phyloP scores from a whole-genome alignment of 1,284 basidiomycete genomes.

The Caloboletus inedulis region DNA sequence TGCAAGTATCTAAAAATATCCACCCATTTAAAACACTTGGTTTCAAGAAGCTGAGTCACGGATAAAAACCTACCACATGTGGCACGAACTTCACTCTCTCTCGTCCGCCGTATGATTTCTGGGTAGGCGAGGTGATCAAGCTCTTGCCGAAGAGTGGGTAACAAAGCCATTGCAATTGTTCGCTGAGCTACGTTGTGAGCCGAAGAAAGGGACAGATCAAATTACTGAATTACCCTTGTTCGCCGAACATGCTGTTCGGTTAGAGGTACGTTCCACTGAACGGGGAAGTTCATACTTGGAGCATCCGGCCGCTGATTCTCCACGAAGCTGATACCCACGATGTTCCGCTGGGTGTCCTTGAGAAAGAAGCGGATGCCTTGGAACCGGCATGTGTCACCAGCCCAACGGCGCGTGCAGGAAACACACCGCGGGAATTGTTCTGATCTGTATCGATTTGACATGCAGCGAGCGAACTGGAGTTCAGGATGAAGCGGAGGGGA shows the following conservation, averaged over 20 bases:
- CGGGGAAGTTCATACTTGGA: conserved; percentile 63
- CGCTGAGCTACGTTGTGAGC: conserved; percentile 37
- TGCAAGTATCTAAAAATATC: conserved; percentile 72
- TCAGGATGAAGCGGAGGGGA: conserved; percentile 47
- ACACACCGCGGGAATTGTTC: conserved; percentile 74
- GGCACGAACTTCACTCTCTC: conserved; percentile 76
- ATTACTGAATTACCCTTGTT: conserved; percentile 51
- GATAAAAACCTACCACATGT: conserved; percentile 67
- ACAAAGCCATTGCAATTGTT: conserved; percentile 66
- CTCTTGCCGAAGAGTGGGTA: conserved; percentile 69
- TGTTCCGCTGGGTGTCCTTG: conserved; percentile 53
- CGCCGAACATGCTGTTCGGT: conserved; percentile 46
- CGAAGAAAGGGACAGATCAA: background rate
- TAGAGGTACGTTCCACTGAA: conserved; percentile 60
- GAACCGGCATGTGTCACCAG: conserved; percentile 78
- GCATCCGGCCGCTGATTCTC: conserved; percentile 57
- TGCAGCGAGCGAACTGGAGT: conserved; percentile 71
- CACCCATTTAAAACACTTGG: conserved; percentile 2
- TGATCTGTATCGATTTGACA: conserved; percentile 70
- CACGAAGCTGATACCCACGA: conserved; percentile 65
- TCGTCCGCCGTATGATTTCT: conserved; percentile 65
- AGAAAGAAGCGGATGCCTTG: conserved; percentile 73
- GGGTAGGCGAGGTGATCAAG: conserved; percentile 60
- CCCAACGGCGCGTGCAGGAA: conserved; percentile 78
- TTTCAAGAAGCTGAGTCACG: conserved; percentile 5